phyloP scores from a whole-genome alignment of 495 filamentous ascomycete species.

The Recurvomyces mirabilis region DNA sequence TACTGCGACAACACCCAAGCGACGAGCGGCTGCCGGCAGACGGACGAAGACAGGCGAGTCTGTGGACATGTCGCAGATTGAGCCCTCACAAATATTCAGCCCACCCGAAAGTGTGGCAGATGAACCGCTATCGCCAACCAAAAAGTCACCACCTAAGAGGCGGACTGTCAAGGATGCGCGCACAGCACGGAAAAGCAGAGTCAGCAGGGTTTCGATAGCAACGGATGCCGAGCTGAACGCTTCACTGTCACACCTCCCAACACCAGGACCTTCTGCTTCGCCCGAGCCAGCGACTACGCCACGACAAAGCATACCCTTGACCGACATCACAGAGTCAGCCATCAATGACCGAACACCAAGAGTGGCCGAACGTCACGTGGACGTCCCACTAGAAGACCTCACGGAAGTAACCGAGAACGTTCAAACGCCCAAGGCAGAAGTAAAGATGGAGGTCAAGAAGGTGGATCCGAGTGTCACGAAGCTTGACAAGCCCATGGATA shows the following conservation, averaged over 20 bases:
- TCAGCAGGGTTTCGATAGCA: constrained; percentile 28
- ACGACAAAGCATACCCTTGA: constrained; percentile 52
- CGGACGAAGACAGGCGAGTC: constrained; percentile 34
- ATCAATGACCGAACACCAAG: constrained; percentile 47
- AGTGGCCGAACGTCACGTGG: constrained; percentile 2
- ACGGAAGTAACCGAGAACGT: constrained; percentile 9
- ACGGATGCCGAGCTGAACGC: constrained; percentile 23
- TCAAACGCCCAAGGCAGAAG: constrained; percentile 12
- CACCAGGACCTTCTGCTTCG: constrained; percentile 33
- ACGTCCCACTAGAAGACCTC: constrained; percentile 5
- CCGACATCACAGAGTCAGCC: constrained; percentile 64
- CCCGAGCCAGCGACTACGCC: constrained; percentile 45
- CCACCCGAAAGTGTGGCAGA: constrained; percentile 43
- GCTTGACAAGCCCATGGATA: constrained; percentile 85
- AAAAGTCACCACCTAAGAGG: constrained; percentile 55
- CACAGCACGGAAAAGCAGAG: constrained; percentile 43
- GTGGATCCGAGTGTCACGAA: constrained; percentile 63
- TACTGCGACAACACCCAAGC: constrained; percentile 23
- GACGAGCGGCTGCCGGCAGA: constrained; percentile 22
- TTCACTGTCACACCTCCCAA: constrained; percentile 37
- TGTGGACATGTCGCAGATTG: constrained; percentile 48
- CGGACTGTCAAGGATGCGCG: constrained; percentile 46
- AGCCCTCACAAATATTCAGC: constrained; percentile 50
- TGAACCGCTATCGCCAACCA: constrained; percentile 52
- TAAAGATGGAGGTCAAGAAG: constrained; percentile 40